Evolutionary conservation across 2,329 filamentous ascomycete species (phyloP).

Genomic region (Neurospora crassa): DNA sequence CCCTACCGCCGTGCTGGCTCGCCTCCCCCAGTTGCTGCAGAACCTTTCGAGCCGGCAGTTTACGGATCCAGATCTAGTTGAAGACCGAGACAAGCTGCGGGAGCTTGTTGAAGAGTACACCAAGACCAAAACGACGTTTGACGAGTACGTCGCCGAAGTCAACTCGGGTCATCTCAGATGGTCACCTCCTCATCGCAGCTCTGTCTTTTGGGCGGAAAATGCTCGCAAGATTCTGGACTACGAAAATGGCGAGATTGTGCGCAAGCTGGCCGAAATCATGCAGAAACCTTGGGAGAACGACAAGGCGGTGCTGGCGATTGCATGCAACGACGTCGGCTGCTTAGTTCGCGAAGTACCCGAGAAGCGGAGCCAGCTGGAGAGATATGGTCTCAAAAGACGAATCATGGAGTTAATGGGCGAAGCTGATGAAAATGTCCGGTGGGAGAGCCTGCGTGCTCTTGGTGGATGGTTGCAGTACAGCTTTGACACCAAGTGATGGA

Average conservation of each 20-base stretch:
- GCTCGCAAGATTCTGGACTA: conserved; percentile 78
- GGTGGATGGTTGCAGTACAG: conserved; percentile 56
- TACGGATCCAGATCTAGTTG: conserved; percentile 53
- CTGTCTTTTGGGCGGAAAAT: conserved; percentile 86
- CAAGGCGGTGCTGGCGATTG: conserved; percentile 83
- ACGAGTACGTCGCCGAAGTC: conserved; percentile 83
- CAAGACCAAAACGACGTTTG: conserved; percentile 67
- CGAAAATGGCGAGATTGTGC: conserved; percentile 67
- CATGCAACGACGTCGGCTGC: conserved; percentile 83
- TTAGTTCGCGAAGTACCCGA: conserved; percentile 86
- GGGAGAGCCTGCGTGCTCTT: conserved; percentile 84
- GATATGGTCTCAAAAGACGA: conserved; percentile 71
- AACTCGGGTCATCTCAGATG: conserved; percentile 80
- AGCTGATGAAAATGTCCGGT: conserved; percentile 77
- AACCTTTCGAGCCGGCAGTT: conserved; percentile 54
- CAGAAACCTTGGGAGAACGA: conserved; percentile 65
- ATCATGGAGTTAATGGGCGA: conserved; percentile 94
- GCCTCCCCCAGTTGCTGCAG: conserved; percentile 60
- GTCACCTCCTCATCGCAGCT: conserved; percentile 83
- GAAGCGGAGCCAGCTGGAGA: conserved; percentile 70
- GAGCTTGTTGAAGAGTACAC: conserved; percentile 58
- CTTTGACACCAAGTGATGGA: conserved; percentile 36
- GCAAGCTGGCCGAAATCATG: conserved; percentile 79
- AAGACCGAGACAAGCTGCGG: conserved; percentile 51
- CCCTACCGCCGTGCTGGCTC: conserved; percentile 76